These are phyloP conservation scores for Penicillium brasilianum DNA, from an alignment of 2,329 filamentous ascomycete species.

Conservation along the genomic window DNA sequence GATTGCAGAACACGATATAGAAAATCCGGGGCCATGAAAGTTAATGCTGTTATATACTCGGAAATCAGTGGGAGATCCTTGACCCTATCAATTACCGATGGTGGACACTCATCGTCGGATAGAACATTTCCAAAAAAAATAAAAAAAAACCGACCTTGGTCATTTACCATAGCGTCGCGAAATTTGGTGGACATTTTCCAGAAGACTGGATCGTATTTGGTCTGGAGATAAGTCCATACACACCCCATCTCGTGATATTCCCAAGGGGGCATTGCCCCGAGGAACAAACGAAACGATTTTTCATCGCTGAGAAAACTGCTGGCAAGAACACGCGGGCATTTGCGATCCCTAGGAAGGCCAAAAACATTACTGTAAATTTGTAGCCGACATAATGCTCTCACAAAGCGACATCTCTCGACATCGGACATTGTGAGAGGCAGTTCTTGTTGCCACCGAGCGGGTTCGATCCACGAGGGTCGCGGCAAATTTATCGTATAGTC, in stretches of 20 bases:
- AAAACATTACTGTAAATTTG: constrained; percentile 26
- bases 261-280: constrained; percentile 29
- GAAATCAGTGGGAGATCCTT: not conserved
- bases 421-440: constrained; percentile 17
- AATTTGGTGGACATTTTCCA: constrained; percentile 12
- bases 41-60: not conserved
- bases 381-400: constrained; percentile 27
- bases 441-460: not conserved
- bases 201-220: constrained; percentile 1
- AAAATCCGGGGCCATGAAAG: constrained; percentile 23
- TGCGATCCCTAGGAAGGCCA: not conserved
- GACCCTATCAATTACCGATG: not conserved
- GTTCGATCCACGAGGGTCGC: constrained; percentile 8
- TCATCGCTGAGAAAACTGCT: not conserved
- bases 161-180: not conserved
- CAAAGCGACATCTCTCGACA: constrained; percentile 19
- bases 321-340: not conserved
- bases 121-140: no score
- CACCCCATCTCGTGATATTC: constrained; percentile 30
- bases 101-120: constrained; percentile 3
- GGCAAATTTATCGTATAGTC: constrained; percentile 8
- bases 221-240: constrained; percentile 17
- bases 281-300: constrained; percentile 25
- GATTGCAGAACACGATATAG: constrained; percentile 20
- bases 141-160: not conserved